Evolutionary conservation across 208 protist genomes (phyloP).

Genomic region (Herpetomonas samuelpessoai): DNA sequence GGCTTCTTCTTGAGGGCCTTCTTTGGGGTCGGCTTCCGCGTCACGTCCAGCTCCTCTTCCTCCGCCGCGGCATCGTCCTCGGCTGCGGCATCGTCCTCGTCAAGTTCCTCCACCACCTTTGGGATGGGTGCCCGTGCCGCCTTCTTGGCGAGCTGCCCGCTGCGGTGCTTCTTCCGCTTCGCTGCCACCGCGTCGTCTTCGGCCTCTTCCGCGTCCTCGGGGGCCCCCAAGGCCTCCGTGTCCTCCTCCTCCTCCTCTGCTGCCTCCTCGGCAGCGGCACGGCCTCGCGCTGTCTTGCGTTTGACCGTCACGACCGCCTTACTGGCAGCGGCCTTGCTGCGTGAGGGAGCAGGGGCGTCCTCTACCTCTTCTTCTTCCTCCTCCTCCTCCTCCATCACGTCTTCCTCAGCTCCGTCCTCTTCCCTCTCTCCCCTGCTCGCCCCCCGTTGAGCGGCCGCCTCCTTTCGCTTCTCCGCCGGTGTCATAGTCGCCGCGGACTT

Average conservation of each 20-base stretch:
- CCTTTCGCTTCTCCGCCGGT: conserved; percentile 10
- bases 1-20: conserved; percentile 1
- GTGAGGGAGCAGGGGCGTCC: conserved; percentile 1
- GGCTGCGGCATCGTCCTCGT: not conserved
- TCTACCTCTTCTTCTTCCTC: conserved; percentile 24
- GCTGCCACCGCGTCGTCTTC: conserved; percentile 1
- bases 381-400: conserved; percentile 1
- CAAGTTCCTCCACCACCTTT: too few species aligned
- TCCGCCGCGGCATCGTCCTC: too few species aligned
- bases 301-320: not conserved
- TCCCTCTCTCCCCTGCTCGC: conserved; percentile 11
- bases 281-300: conserved; percentile 3
- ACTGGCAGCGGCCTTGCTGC: conserved; percentile 7
- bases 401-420: conserved; percentile 14
- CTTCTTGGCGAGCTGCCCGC: not conserved
- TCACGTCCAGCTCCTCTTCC: conserved; percentile 4
- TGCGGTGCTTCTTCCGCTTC: not conserved
- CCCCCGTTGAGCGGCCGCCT: conserved; percentile 11
- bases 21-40: not conserved
- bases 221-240: conserved; percentile 1
- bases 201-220: conserved; percentile 10
- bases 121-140: conserved; percentile 1
- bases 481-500: conserved; percentile 5
- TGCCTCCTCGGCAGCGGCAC: conserved; percentile 5
- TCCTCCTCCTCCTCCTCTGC: conserved; percentile 4